Conservation (phyloP, 768 basidiomycete genomes). For the Albatrellus ellisii region DNA sequence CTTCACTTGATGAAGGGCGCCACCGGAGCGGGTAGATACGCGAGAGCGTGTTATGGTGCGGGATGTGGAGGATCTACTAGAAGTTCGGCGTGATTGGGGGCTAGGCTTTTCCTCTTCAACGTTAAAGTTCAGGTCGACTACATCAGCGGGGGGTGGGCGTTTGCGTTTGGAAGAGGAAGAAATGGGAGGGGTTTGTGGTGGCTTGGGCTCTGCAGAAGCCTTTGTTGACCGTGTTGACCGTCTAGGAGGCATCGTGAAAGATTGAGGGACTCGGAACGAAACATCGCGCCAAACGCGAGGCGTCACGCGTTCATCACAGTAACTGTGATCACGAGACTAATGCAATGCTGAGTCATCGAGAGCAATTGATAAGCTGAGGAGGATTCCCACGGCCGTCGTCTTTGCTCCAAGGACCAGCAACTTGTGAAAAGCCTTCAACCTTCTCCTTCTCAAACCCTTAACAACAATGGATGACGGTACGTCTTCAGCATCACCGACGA, state of each 20-base stretch:
- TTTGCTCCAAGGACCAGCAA: constrained; percentile 3
- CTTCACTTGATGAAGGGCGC: constrained; percentile 1
- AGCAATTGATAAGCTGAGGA: background rate
- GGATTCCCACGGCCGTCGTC: background rate
- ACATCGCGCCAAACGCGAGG: background rate
- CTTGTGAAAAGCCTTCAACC: constrained; percentile 14
- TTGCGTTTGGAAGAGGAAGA: constrained; percentile 10
- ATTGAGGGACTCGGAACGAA: background rate
- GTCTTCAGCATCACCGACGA: constrained; percentile 67
- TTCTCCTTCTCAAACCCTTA: too few species aligned
- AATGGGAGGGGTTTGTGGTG: background rate
- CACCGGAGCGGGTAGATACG: constrained; percentile 4
- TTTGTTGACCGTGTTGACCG: constrained; percentile 9
- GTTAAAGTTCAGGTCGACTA: background rate
- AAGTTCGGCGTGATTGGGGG: constrained; percentile 8
- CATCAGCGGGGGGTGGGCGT: constrained; percentile 1
- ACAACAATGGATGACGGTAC: constrained; percentile 61
- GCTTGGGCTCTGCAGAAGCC: constrained; percentile 2
- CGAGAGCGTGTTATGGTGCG: background rate
- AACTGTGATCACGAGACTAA: constrained; percentile 8
- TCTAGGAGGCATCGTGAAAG: constrained; percentile 12
- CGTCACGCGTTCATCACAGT: constrained; percentile 10
- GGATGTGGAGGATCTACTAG: constrained; percentile 1
- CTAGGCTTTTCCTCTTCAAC: constrained; percentile 6
- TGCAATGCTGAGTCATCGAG: too few species aligned